Base-by-base conservation (phyloP, 2,329 filamentous ascomycete genomes). In the Neurospora crassa region DNA sequence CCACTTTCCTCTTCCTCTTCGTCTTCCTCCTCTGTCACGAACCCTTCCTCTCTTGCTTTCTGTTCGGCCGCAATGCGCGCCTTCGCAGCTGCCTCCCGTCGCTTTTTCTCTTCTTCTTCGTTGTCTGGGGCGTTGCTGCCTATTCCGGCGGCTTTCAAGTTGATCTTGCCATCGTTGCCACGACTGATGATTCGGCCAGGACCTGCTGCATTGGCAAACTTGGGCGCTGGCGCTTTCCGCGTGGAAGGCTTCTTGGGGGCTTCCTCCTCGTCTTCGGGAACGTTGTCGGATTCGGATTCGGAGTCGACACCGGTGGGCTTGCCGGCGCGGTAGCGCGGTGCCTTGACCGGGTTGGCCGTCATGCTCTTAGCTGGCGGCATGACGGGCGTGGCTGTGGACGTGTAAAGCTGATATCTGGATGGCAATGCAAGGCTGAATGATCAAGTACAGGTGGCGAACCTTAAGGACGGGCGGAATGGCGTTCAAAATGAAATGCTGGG, bases 301-400 rank as follows among this genome's bases (percentile, higher is more conserved):
- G 81, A 83, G 75, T 84, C 84, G 72, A 84, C 86, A 8, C 83
- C 87, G 2, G 85, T 83, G 18, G 90, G 84, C 81, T 97, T 98
- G 75, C 96, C 95, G 18, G 95, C 91, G 72, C 94, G 90, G 78
- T 97, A 92, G 71, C 96, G 92, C 75, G 90, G 88, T 34, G 93
- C 92, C 79, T 90, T 90, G 72, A 91, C 83, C 3, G 93, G 94
- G 78, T 97, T 97, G 74, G 94, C 94, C 74, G 95, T 98, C 92
- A 98, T 97, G 78, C 92, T 92, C 80, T 92, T 94, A 53, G 47
- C 47, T 14, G 90, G 89, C 73, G 92, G 90, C 86, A 88, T 88
- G 42, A 67, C 77, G 74, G 72, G 8, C 43, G 43, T 63, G 67
- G 24, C 18, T 3, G 67, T 6, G 11, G 18, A 29, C 11, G 68